A percentile compares a stretch with the other conserved stretches of the same genome.
phyloP scores from a whole-genome alignment of 1,284 basidiomycete species.

The Neolentinus lepideus region DNA sequence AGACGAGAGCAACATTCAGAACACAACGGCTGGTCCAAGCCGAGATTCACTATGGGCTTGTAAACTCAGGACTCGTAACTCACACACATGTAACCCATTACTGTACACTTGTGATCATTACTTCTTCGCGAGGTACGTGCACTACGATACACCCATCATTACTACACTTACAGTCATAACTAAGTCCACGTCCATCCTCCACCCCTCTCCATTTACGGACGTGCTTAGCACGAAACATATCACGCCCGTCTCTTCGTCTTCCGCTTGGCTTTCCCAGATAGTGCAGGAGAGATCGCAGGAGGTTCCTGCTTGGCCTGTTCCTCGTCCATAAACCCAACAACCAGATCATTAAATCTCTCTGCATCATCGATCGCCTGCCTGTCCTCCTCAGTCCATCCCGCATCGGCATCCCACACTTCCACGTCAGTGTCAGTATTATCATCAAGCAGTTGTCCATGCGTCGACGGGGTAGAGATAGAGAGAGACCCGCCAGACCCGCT shows the following conservation, averaged over 20 bases:
- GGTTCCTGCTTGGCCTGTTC: slow-evolving; percentile 26
- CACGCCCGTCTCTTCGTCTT: not conserved
- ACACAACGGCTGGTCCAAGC: too few relatives aligned
- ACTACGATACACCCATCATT: too few relatives aligned
- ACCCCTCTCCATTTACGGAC: too few relatives aligned
- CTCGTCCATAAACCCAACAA: slow-evolving; percentile 56
- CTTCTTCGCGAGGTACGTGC: too few relatives aligned
- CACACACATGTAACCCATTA: too few relatives aligned
- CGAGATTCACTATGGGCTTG: too few relatives aligned
- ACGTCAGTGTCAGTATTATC: slow-evolving; percentile 28
- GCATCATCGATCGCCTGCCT: slow-evolving; percentile 52
- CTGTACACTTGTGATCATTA: too few relatives aligned
- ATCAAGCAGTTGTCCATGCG: slow-evolving; percentile 22
- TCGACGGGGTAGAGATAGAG: slow-evolving; percentile 32
- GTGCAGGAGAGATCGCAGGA: not conserved
- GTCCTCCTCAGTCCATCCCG: slow-evolving; percentile 46
- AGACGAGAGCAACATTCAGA: too few relatives aligned
- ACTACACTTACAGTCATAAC: too few relatives aligned
- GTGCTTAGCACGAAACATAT: not conserved
- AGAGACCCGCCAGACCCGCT: slow-evolving; percentile 21
- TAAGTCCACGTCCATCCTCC: too few relatives aligned
- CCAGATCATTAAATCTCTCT: slow-evolving; percentile 59
- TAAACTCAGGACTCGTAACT: too few relatives aligned
- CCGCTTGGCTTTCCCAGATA: not conserved
- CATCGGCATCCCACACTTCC: slow-evolving; percentile 18